These are phyloP conservation scores for Paecilomyces niveus DNA, from an alignment of 2,329 filamentous ascomycete species.

Conservation along the genomic window DNA sequence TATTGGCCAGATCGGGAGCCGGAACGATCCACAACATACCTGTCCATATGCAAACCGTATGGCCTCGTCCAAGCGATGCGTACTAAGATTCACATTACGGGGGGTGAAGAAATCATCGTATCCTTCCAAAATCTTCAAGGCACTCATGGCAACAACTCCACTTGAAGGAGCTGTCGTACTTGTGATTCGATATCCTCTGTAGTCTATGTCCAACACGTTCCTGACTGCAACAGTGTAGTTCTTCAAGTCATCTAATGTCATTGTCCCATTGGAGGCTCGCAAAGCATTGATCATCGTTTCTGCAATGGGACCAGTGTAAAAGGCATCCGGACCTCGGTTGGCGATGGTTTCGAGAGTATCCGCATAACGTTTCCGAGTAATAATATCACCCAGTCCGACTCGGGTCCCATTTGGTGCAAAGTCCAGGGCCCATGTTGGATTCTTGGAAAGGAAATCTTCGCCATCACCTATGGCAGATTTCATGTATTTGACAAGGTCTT, in stretches of 20 bases:
- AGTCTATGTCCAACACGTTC: slow-evolving; percentile 56
- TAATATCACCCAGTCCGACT: slow-evolving; percentile 64
- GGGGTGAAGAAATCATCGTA: slow-evolving; percentile 58
- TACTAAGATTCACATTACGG: slow-evolving; percentile 57
- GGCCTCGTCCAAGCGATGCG: slow-evolving; percentile 78
- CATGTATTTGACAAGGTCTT: slow-evolving; percentile 73
- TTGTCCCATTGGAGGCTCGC: slow-evolving; percentile 66
- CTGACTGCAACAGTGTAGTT: slow-evolving; percentile 65
- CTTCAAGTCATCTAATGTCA: slow-evolving; percentile 71
- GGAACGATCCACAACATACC: slow-evolving; percentile 15
- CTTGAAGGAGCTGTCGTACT: slow-evolving; percentile 64
- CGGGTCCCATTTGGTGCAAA: slow-evolving; percentile 78
- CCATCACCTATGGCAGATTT: slow-evolving; percentile 39
- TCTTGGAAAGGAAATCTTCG: slow-evolving; percentile 63
- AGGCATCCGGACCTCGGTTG: slow-evolving; percentile 61
- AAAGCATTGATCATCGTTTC: slow-evolving; percentile 65
- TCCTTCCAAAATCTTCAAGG: slow-evolving; percentile 76
- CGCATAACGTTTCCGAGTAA: slow-evolving; percentile 76
- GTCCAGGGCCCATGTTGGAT: slow-evolving; percentile 76
- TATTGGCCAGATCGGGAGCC: background rate
- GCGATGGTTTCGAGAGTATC: slow-evolving; percentile 73
- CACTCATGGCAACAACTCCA: slow-evolving; percentile 66
- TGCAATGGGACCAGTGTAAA: slow-evolving; percentile 68
- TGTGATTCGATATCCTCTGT: slow-evolving; percentile 64
- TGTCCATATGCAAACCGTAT: slow-evolving; percentile 81